Evolutionary conservation across 345 rosid species (phyloP).

Genomic region (Eucalyptus erythrocorys): DNA sequence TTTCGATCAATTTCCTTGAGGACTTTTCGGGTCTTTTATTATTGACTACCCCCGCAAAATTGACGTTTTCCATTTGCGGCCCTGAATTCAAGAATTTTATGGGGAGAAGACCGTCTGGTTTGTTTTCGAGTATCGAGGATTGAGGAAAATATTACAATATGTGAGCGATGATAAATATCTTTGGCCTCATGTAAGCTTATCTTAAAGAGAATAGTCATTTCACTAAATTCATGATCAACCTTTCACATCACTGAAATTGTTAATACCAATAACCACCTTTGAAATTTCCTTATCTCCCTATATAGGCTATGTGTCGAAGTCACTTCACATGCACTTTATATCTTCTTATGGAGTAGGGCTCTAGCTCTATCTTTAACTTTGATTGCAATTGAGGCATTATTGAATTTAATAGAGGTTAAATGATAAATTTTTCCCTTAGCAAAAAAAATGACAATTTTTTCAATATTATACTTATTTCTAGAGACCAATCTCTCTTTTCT

Average conservation of each 20-base stretch:
- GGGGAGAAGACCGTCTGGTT: neutral
- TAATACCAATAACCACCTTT: neutral
- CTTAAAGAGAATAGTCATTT: neutral
- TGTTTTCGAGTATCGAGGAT: neutral
- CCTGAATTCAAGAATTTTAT: neutral
- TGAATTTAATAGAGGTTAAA: neutral
- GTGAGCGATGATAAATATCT: neutral
- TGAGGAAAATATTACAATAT: neutral
- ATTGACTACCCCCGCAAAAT: neutral
- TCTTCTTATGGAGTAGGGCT: neutral
- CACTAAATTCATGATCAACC: neutral
- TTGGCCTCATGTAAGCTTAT: neutral
- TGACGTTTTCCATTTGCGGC: neutral
- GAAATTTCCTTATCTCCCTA: neutral
- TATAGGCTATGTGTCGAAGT: neutral
- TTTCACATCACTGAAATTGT: fast-evolving
- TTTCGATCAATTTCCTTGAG: neutral
- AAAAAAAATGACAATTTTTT: too few relatives aligned
- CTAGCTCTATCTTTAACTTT: neutral
- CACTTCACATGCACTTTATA: neutral
- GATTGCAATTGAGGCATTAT: neutral
- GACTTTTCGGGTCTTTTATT: neutral
- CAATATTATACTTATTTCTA: neutral
- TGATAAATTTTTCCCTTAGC: too few relatives aligned
- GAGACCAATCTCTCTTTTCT: neutral